Percentiles rank a stretch among this genome's conserved stretches.
Evolutionary conservation across 345 rosid genomes (phyloP).

Genomic region (Erucastrum elatum): DNA sequence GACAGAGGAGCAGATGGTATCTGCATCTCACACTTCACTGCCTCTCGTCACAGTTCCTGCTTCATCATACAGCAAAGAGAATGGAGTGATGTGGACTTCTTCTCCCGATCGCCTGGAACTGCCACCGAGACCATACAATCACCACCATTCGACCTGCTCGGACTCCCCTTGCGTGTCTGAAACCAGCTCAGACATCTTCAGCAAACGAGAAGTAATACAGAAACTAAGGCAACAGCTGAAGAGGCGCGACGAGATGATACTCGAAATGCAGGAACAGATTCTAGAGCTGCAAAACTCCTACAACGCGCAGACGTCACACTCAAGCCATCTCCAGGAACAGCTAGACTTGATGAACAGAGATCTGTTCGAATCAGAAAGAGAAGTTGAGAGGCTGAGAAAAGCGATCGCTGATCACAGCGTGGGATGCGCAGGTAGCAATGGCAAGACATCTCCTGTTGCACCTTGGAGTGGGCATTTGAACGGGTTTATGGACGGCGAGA

Average conservation of each 20-base stretch:
- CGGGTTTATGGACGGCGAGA: constrained; percentile 54
- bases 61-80: constrained; percentile 64
- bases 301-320: constrained; percentile 59
- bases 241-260: constrained; percentile 92
- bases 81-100: constrained; percentile 75
- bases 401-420: constrained; percentile 89
- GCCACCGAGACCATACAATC: constrained; percentile 77
- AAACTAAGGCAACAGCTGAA: constrained; percentile 93
- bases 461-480: constrained; percentile 68
- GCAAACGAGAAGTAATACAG: constrained; percentile 90
- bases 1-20: constrained; percentile 45
- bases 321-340: constrained; percentile 73
- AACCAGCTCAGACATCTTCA: constrained; percentile 90
- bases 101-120: constrained; percentile 88
- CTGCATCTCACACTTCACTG: constrained; percentile 58
- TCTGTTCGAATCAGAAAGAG: constrained; percentile 77
- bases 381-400: constrained; percentile 85
- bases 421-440: constrained; percentile 44
- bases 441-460: constrained; percentile 39
- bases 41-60: constrained; percentile 75
- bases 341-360: constrained; percentile 74
- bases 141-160: constrained; percentile 82
- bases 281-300: constrained; percentile 72
- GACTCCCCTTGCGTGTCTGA: constrained; percentile 96
- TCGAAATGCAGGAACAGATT: constrained; percentile 97